A percentile compares a stretch with the other conserved stretches of the same genome.
Conservation (phyloP, 208 protist species). For the Acanthamoeba triangularis region DNA sequence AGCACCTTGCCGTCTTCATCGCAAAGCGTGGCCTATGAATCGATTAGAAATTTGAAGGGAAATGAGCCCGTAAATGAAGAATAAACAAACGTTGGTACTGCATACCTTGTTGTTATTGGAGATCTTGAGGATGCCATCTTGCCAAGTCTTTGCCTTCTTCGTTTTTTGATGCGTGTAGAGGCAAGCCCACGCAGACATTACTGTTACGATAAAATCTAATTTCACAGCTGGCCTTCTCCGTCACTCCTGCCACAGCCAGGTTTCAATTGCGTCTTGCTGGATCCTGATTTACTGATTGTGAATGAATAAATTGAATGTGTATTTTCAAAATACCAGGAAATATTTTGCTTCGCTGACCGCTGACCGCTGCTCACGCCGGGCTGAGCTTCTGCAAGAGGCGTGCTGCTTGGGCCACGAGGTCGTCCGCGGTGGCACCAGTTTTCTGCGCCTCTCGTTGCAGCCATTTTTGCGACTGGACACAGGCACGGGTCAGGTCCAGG, state of each 20-base stretch:
- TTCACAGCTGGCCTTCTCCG: no score
- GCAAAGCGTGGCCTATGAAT: slow-evolving; percentile 44
- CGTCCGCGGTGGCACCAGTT: background rate
- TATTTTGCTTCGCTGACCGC: background rate
- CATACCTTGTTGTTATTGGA: slow-evolving; percentile 61
- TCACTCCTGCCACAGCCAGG: no score
- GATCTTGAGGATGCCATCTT: slow-evolving; percentile 52
- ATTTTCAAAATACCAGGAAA: background rate
- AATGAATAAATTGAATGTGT: no score
- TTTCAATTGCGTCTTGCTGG: no score
- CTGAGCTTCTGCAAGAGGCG: background rate
- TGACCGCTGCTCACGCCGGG: no score
- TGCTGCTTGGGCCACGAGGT: background rate
- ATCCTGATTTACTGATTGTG: no score
- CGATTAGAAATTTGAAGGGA: background rate
- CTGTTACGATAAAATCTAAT: no score
- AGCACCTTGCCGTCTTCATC: slow-evolving; percentile 69
- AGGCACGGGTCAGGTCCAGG: background rate
- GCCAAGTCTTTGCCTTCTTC: slow-evolving; percentile 63
- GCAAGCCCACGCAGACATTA: slow-evolving; percentile 25
- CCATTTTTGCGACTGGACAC: background rate
- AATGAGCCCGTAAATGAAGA: background rate
- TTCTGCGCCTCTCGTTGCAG: background rate
- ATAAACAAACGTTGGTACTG: background rate
- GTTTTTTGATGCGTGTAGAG: slow-evolving; percentile 78